These are phyloP conservation scores for Cadophora malorum DNA, from an alignment of 2,329 filamentous ascomycete species.

Conservation along the genomic window DNA sequence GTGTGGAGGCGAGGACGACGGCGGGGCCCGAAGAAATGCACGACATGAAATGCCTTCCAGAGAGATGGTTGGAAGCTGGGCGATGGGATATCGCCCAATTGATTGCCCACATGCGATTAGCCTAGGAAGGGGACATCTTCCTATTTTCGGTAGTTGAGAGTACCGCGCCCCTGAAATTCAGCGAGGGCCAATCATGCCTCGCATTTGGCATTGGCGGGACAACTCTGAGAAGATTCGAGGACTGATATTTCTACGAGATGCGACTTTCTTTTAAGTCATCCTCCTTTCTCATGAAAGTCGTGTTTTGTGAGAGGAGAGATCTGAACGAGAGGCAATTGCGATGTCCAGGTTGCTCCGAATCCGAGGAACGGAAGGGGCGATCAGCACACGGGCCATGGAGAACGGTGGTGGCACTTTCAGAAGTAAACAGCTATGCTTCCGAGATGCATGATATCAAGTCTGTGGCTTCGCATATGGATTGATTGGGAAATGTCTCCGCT, in stretches of 20 bases:
- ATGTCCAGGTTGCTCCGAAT: neutral
- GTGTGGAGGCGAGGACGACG: conserved; percentile 12
- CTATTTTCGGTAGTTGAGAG: conserved; percentile 17
- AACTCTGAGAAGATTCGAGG: neutral
- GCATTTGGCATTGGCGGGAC: neutral
- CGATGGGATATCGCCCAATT: conserved; percentile 19
- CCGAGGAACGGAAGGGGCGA: neutral
- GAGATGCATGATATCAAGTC: conserved; percentile 8
- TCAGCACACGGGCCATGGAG: neutral
- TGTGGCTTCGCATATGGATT: conserved; percentile 1
- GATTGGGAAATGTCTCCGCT: conserved; percentile 1
- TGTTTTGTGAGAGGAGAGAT: neutral
- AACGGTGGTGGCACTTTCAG: neutral
- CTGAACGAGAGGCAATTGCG: neutral
- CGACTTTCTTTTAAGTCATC: neutral
- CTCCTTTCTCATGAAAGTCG: too few relatives aligned
- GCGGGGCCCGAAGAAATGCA: conserved; percentile 21
- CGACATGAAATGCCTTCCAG: neutral
- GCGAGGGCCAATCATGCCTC: conserved; percentile 3
- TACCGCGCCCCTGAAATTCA: conserved; percentile 17
- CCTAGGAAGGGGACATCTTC: neutral
- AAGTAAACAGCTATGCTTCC: neutral
- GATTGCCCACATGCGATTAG: conserved; percentile 17
- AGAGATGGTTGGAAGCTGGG: conserved; percentile 15
- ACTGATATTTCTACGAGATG: neutral